Conservation (phyloP, 495 filamentous ascomycete genomes). For the Aspergillus cavernicola region DNA sequence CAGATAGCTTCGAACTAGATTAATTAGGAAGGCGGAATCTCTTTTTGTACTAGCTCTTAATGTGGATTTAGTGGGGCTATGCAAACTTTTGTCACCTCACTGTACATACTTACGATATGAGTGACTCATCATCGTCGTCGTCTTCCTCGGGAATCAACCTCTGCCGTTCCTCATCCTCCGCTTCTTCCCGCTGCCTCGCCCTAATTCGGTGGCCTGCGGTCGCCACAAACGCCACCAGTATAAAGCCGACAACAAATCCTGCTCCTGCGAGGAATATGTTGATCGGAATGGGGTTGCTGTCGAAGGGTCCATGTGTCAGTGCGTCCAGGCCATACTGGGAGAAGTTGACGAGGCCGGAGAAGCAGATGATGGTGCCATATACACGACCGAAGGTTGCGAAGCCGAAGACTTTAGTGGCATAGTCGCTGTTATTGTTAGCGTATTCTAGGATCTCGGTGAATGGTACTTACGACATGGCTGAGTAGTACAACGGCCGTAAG, state of each 20-base stretch:
- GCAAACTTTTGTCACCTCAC: too few relatives aligned
- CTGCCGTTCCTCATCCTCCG: slow-evolving; percentile 28
- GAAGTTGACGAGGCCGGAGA: slow-evolving; percentile 83
- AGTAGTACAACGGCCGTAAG: slow-evolving; percentile 49
- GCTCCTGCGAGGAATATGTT: slow-evolving; percentile 63
- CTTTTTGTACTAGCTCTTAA: too few relatives aligned
- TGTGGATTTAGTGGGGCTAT: too few relatives aligned
- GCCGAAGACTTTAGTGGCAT: slow-evolving; percentile 90
- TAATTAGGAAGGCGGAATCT: too few relatives aligned
- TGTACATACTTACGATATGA: too few relatives aligned
- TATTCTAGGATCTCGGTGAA: background rate
- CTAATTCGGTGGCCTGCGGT: slow-evolving; percentile 25
- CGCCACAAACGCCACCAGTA: slow-evolving; percentile 57
- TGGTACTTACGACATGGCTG: slow-evolving; percentile 47
- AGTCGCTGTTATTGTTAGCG: slow-evolving; percentile 57
- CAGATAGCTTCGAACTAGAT: too few relatives aligned
- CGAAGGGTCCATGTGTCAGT: slow-evolving; percentile 69
- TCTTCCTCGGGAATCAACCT: slow-evolving; percentile 33
- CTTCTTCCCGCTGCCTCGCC: slow-evolving; percentile 14
- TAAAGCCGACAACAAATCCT: slow-evolving; percentile 59
- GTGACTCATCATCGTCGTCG: slow-evolving; percentile 7
- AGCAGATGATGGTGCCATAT: slow-evolving; percentile 86
- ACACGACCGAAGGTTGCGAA: slow-evolving; percentile 91
- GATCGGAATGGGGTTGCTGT: slow-evolving; percentile 71
- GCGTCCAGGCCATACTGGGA: slow-evolving; percentile 76